phyloP scores from a whole-genome alignment of 1,284 basidiomycete genomes.

The Phlebopus sp. region DNA sequence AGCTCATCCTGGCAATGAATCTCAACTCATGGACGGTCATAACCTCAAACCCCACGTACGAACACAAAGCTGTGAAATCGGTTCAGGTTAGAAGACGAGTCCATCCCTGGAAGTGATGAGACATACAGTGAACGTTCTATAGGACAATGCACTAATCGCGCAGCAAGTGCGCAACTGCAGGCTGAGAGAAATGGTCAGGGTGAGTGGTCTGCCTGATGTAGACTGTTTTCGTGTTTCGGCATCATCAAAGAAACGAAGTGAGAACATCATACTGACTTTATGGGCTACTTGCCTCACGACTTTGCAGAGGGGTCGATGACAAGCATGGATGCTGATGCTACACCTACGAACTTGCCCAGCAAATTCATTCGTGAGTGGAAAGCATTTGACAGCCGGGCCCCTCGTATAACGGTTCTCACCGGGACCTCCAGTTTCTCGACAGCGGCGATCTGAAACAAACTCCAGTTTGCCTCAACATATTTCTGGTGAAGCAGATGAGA shows the following conservation, averaged over 20 bases:
- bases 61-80: not conserved
- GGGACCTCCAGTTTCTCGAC: too few species aligned
- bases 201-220: slow-evolving; percentile 12
- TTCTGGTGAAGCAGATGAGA: not conserved
- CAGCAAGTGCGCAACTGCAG: slow-evolving; percentile 20
- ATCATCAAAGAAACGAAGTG: slow-evolving; percentile 13
- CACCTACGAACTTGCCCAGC: slow-evolving; percentile 7
- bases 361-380: slow-evolving; percentile 16
- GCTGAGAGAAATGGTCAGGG: slow-evolving; percentile 13
- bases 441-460: too few species aligned
- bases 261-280: slow-evolving; percentile 2
- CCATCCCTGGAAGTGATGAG: not conserved
- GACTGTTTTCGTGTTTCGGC: slow-evolving; percentile 7
- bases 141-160: slow-evolving; percentile 17
- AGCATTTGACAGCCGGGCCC: not conserved
- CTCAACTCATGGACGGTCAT: too few species aligned
- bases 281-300: not conserved
- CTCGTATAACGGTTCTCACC: too few species aligned
- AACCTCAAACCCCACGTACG: too few species aligned
- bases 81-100: slow-evolving; percentile 19
- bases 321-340: slow-evolving; percentile 8
- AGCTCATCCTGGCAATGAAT: too few species aligned
- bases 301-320: slow-evolving; percentile 9
- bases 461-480: too few species aligned
- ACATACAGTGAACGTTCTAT: slow-evolving; percentile 7